Evolutionary conservation across 805 yeast genomes (phyloP), one percentile per base, ranked within the genome.

Genomic region (Candida yuanshanica): DNA sequence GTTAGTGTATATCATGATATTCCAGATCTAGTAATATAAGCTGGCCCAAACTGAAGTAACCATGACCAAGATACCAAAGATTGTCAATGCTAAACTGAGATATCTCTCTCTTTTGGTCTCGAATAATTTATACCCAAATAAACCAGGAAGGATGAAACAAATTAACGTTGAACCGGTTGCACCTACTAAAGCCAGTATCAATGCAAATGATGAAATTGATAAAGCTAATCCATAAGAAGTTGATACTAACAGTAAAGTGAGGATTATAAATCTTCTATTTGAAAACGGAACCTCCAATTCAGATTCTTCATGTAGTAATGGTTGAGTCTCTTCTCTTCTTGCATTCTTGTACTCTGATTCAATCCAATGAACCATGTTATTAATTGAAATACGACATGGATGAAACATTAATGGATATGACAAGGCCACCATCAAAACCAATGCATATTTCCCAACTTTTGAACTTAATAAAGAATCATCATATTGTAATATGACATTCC

Each of bases 111-210:
- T 21, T 17, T 38, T 47, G 18, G 69, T 72, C 1, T 42, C 47
- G 16, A 53, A 41, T 33, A 55, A 32, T 56, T 78, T 72, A 56
- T 64, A 83, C 0, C 91, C 91, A 59, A 83, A 84, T 42, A 80
- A 64, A 0, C 95, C 93, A 0, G 95, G 95, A 33, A 84, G 66
- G 9, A 83, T 82, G 59, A 83, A 84, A 20, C 88, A 79, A 38
- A 84, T 84, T 20, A 87, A 68, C 0, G 90, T 85, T 5, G 90
- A 84, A 0, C 95, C 95, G 0, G 93, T 84, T 5, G 90, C 83
- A 4, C 95, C 95, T 9, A 84, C 89, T 39, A 84, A 64, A 1
- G 91, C 77, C 36, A 84, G 61, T 4, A 84, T 83, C 26, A 75
- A 70, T 39, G 83, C 90, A 54, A 84, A 77, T 0, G 87, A 81